Base-by-base conservation (phyloP, 2,329 filamentous ascomycete genomes). In the Sclerotinia trifoliorum region DNA sequence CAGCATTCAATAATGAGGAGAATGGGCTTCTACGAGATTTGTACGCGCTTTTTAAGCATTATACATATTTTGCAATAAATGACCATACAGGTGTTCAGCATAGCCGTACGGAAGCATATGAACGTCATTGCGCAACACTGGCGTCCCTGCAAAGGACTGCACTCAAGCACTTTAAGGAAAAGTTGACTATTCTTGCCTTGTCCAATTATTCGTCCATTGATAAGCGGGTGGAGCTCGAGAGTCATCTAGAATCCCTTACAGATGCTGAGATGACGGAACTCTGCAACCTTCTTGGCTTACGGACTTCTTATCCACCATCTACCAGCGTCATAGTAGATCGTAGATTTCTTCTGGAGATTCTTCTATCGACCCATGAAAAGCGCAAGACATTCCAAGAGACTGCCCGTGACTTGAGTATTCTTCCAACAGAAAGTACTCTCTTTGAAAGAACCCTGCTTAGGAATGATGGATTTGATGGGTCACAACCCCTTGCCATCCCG, bases 181-280 rank as follows among this genome's bases (percentile, higher is more conserved):
- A 97, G 79, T 81, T 99, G 49, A 93, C 90, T n/a, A 90, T 99
- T 51, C 81, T 99, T 69, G 92, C 94, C 1, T 81, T 99, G 51
- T 95, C 95, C 24, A 98, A 99, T 77, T 96, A 96, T 77, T 93
- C 90, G 2, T 90, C 93, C 5, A 90, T 99, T 71, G 90, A 94
- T 72, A 90, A 91, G 75, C 85, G 92, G 55, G 83, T 86, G 7
- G 95, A 98, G 73, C 83, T 99, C 21, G 86, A 90, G 76, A 84
- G 86, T 32, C 89, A 97, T 71, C 81, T 99, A 7, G 86, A 88
- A 67, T 81, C 85, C 15, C 81, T 99, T 64, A 85, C 86, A 3
- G 92, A 96, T 73, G 84, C 85, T 0, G 94, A 98, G 78, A 79
- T 98, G 35, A 78, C 85, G 42, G 80, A 88, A 65, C 82, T 99